phyloP scores from a whole-genome alignment of 805 yeast genomes.

The Ogataea nakhonphanomensis region DNA sequence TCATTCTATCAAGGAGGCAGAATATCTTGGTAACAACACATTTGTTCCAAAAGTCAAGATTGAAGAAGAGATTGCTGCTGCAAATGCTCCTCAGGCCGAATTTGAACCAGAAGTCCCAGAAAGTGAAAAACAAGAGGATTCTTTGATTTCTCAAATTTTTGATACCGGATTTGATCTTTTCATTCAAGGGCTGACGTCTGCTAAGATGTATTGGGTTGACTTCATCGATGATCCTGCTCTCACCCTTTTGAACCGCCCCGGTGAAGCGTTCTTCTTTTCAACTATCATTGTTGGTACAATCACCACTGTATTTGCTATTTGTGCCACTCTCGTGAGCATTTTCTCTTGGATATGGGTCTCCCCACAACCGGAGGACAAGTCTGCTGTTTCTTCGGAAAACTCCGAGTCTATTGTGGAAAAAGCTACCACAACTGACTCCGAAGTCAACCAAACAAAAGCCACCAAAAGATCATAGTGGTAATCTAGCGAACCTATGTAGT shows the following conservation, averaged over 20 bases:
- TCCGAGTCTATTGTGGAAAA: conserved; percentile 13
- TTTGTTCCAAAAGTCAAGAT: conserved; percentile 51
- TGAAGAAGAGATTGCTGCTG: conserved; percentile 44
- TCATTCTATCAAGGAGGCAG: conserved; percentile 81
- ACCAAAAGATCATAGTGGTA: conserved; percentile 22
- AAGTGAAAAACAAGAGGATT: conserved; percentile 15
- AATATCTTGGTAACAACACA: conserved; percentile 73
- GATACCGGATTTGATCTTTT: conserved; percentile 19
- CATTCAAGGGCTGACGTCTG: conserved; percentile 22
- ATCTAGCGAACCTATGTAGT: not conserved
- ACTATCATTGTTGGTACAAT: conserved; percentile 39
- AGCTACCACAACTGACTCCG: conserved; percentile 22
- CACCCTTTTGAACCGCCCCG: conserved; percentile 44
- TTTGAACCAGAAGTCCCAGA: conserved; percentile 39
- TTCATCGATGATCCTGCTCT: conserved; percentile 43
- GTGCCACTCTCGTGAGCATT: conserved; percentile 34
- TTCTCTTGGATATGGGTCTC: conserved; percentile 14
- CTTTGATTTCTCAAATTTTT: conserved; percentile 17
- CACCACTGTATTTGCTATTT: conserved; percentile 40
- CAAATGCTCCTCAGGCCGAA: conserved; percentile 39
- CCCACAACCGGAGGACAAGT: conserved; percentile 1
- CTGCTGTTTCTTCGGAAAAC: conserved; percentile 11
- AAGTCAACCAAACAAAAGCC: conserved; percentile 29
- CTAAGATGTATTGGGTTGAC: conserved; percentile 34
- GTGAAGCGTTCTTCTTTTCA: conserved; percentile 48